Evolutionary conservation across 371 early-diverging fungal genomes (phyloP), one percentile per base, ranked within the genome.

Genomic region (Actinomortierella wolfii): DNA sequence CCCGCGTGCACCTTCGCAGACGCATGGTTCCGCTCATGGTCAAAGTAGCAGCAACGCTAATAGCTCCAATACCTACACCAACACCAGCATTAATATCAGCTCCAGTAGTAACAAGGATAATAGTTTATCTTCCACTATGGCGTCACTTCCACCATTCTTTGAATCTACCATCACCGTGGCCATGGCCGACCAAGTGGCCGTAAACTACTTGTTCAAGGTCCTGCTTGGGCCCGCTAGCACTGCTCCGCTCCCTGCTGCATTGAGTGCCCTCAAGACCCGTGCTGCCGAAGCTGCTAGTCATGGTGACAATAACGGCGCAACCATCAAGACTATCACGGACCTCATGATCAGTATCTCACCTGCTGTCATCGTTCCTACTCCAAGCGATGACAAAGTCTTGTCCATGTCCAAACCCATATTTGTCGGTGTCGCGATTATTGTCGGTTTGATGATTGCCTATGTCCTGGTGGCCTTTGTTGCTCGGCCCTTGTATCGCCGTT

Each of bases 321-420:
- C 54, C 48, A 39, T 7, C 18, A 59, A 4, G 14, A 26, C 51
- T 0, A 44, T 65, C n/a, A 65, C 66, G 2, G 71, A 71, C 24
- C 41, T 71, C 28, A 61, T 71, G 66, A 61, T 71, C 45, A 65
- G 66, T 39, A 65, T 71, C 46, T 65, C 71, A 3, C 71, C 61
- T 0, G 18, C 58, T 7, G 42, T 23, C 28, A 57, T 9, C 1
- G 56, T 14, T 0, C 11, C 52, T 1, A 2, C 43, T 3, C n/a
- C 59, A 0, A 15, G 57, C 8, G 61, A 59, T 17, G 24, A 29
- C 3, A 46, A 54, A 54, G 49, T 44, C 50, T 29, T 60, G 13
- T 54, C 65, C 29, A 64, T 65, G 64, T 65, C 66, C 49, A 61
- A 51, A 13, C 57, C 62, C 17, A 61, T 65, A 23, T 71, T 71